A percentile compares a stretch with the other conserved stretches of the same genome.
phyloP scores from a whole-genome alignment of 768 basidiomycete genomes.

The Podaxis sp. region DNA sequence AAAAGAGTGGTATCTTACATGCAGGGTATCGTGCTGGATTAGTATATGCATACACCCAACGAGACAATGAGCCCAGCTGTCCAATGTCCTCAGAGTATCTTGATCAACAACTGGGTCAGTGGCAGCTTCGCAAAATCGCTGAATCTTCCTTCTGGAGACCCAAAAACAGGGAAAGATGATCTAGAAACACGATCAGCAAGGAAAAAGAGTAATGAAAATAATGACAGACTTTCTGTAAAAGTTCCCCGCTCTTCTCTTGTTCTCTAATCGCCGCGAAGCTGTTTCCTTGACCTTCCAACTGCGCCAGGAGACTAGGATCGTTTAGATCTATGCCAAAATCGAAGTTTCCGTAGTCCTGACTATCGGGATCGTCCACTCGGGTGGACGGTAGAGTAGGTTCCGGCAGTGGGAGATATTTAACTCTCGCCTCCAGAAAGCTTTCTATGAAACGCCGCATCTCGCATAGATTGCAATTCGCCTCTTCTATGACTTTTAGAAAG shows the following conservation, averaged over 20 bases:
- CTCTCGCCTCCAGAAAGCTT: constrained; percentile 9
- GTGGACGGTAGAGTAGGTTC: background rate
- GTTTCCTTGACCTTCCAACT: background rate
- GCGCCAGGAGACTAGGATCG: constrained; percentile 7
- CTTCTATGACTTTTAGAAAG: constrained; percentile 6
- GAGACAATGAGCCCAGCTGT: constrained; percentile 11
- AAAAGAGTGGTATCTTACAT: background rate
- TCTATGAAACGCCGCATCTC: constrained; percentile 13
- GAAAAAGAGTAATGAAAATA: background rate
- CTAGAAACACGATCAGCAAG: background rate
- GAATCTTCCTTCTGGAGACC: constrained; percentile 3
- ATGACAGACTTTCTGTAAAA: constrained; percentile 1
- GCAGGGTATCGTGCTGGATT: constrained; percentile 4
- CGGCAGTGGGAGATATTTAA: background rate
- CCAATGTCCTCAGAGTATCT: background rate
- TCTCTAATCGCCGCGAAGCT: constrained; percentile 6
- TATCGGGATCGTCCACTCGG: constrained; percentile 10
- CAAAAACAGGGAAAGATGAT: constrained; percentile 13
- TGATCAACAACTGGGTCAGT: background rate
- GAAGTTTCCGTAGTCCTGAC: constrained; percentile 10
- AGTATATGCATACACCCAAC: constrained; percentile 11
- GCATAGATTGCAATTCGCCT: constrained; percentile 1
- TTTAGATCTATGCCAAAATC: constrained; percentile 12
- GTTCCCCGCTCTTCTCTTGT: background rate
- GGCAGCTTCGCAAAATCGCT: constrained; percentile 10